A percentile compares a stretch with the other conserved stretches of the same genome.
Conservation (phyloP, 768 basidiomycete species). For the Tulasnella sp. region DNA sequence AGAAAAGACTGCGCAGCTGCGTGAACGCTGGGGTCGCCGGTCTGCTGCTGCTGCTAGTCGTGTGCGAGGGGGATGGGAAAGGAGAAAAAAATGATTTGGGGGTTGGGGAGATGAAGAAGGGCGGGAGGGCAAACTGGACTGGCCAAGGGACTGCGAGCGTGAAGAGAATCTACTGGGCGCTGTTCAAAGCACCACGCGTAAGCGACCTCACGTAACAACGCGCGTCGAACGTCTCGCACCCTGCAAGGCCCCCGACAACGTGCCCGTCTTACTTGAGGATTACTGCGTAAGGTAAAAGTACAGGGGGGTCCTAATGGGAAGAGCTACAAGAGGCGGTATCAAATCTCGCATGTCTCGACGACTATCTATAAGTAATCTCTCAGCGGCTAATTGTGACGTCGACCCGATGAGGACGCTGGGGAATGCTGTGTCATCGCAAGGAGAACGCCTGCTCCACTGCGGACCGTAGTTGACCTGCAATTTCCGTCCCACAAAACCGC, state of each 20-base stretch:
- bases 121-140: conserved; percentile 14
- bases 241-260: background rate
- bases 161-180: conserved; percentile 20
- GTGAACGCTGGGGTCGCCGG: background rate
- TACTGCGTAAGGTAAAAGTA: background rate
- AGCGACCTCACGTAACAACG: conserved; percentile 1
- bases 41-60: conserved; percentile 21
- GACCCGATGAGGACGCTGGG: background rate
- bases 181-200: background rate
- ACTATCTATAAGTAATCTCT: background rate
- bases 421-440: conserved; percentile 13
- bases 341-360: background rate
- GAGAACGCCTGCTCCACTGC: conserved; percentile 27
- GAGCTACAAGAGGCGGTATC: background rate
- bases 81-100: conserved; percentile 22
- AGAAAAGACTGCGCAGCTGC: conserved; percentile 23
- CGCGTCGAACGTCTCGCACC: background rate
- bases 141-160: background rate
- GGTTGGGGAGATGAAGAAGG: conserved; percentile 25
- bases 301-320: background rate
- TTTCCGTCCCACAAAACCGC: conserved; percentile 2
- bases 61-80: conserved; percentile 32
- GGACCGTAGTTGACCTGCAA: background rate
- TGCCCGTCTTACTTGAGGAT: background rate
- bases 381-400: conserved; percentile 18